These are phyloP conservation scores for Cutaneotrichosporon spelunceum DNA, from an alignment of 1,284 basidiomycete genomes.

Conservation along the genomic window DNA sequence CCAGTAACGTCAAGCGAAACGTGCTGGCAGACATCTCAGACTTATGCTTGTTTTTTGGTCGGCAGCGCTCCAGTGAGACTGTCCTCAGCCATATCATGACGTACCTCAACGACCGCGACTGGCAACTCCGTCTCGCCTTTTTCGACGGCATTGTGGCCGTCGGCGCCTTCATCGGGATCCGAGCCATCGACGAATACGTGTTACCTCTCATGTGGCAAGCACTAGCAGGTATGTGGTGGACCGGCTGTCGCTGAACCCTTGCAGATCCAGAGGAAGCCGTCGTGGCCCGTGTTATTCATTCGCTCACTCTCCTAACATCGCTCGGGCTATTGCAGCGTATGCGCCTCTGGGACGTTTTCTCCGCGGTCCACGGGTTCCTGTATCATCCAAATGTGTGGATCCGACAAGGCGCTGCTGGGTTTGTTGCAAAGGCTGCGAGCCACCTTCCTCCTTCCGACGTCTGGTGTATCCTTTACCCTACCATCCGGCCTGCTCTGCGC, in stretches of 20 bases:
- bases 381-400: constrained; percentile 98
- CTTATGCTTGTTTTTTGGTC: constrained; percentile 87
- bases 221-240: constrained; percentile 65
- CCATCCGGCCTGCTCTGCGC: constrained; percentile 76
- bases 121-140: constrained; percentile 84
- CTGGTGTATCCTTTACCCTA: constrained; percentile 95
- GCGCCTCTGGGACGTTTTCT: constrained; percentile 92
- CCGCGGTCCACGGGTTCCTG: constrained; percentile 77
- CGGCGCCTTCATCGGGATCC: constrained; percentile 82
- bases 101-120: constrained; percentile 93
- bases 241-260: neutral
- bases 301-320: constrained; percentile 80
- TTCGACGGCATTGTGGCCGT: constrained; percentile 95
- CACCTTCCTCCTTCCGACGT: constrained; percentile 78
- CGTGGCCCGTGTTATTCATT: constrained; percentile 77
- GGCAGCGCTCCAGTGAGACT: constrained; percentile 90
- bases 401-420: constrained; percentile 80
- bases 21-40: constrained; percentile 73
- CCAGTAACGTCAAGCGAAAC: constrained; percentile 57
- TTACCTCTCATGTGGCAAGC: constrained; percentile 93
- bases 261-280: constrained; percentile 92
- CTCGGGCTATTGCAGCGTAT: constrained; percentile 83
- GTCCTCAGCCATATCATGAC: constrained; percentile 97
- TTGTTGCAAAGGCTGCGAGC: constrained; percentile 78
- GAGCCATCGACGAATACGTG: constrained; percentile 71